Percentiles rank a stretch among this genome's conserved stretches.
Conservation (phyloP, 768 basidiomycete species). For the Hydnomerulius pinastri region DNA sequence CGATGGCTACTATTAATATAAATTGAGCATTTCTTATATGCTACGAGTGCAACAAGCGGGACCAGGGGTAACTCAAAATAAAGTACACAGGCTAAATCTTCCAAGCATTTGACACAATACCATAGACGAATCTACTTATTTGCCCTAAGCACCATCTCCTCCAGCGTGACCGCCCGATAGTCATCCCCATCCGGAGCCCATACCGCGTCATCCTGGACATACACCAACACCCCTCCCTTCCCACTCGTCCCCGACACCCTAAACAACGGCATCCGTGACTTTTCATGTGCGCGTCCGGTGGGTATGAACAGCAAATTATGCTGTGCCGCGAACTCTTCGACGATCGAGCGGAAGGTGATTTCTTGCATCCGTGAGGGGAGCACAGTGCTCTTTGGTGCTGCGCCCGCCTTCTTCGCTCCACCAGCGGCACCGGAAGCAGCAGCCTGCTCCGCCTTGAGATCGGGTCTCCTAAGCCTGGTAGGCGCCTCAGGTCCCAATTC, state of each 20-base stretch:
- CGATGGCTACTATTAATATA: too few relatives aligned
- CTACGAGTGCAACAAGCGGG: too few relatives aligned
- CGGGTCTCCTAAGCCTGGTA: slow-evolving; percentile 65
- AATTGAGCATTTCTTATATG: too few relatives aligned
- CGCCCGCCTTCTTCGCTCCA: slow-evolving; percentile 19
- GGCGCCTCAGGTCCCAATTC: slow-evolving; percentile 81
- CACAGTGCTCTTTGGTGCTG: slow-evolving; percentile 35
- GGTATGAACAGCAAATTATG: slow-evolving; percentile 91
- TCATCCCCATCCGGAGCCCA: slow-evolving; percentile 75
- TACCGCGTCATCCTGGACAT: slow-evolving; percentile 91
- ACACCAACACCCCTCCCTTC: slow-evolving; percentile 84
- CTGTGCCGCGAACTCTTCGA: slow-evolving; percentile 84
- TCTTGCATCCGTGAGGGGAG: slow-evolving; percentile 64
- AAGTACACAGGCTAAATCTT: too few relatives aligned
- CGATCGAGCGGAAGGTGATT: slow-evolving; percentile 90
- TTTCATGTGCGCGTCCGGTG: slow-evolving; percentile 80
- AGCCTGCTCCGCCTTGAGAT: slow-evolving; percentile 52
- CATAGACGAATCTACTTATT: slow-evolving; percentile 25
- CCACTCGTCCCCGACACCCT: slow-evolving; percentile 83
- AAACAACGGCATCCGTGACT: slow-evolving; percentile 87
- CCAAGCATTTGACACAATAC: background rate
- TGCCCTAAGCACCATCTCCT: slow-evolving; percentile 83
- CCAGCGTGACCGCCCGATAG: slow-evolving; percentile 78
- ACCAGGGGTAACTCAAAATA: too few relatives aligned
- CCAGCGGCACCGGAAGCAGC: slow-evolving; percentile 29